These are phyloP conservation scores for Boletus barrowsii DNA, from an alignment of 768 basidiomycete species.

Conservation along the genomic window DNA sequence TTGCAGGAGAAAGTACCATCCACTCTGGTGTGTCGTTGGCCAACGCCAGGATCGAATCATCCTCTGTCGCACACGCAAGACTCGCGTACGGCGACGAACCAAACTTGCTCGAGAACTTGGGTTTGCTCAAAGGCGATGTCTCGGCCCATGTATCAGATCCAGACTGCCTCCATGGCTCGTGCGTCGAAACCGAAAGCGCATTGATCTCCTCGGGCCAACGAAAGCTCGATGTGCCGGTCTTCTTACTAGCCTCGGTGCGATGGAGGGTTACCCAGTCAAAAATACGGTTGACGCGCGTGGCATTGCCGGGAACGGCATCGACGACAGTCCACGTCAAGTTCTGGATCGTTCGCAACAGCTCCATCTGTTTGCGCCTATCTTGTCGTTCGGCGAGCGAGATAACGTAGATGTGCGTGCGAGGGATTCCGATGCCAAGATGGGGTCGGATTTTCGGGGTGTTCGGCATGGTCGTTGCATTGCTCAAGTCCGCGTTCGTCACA, in stretches of 20 bases:
- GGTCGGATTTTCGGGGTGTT: neutral
- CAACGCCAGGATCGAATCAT: slow-evolving; percentile 38
- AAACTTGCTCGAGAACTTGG: neutral
- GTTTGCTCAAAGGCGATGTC: neutral
- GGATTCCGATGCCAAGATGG: slow-evolving; percentile 33
- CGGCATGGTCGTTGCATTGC: neutral
- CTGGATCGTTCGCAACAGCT: slow-evolving; percentile 44
- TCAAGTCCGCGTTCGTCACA: neutral
- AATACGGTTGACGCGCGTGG: slow-evolving; percentile 40
- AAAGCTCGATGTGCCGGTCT: slow-evolving; percentile 15
- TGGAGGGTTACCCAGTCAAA: slow-evolving; percentile 38
- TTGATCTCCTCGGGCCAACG: slow-evolving; percentile 41
- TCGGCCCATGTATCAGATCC: slow-evolving; percentile 26
- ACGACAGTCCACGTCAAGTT: slow-evolving; percentile 52
- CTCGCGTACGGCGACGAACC: neutral
- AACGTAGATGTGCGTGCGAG: slow-evolving; percentile 46
- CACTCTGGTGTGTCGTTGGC: slow-evolving; percentile 39
- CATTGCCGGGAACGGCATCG: slow-evolving; percentile 44
- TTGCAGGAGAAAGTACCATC: slow-evolving; percentile 52
- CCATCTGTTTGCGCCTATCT: slow-evolving; percentile 60
- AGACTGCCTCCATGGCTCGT: slow-evolving; percentile 2
- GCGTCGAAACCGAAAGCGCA: slow-evolving; percentile 13
- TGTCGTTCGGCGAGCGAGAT: slow-evolving; percentile 55
- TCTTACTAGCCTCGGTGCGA: neutral
- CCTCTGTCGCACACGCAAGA: slow-evolving; percentile 43